Conservation (phyloP, 2,329 filamentous ascomycete genomes). For the Hypoxylon sp. region DNA sequence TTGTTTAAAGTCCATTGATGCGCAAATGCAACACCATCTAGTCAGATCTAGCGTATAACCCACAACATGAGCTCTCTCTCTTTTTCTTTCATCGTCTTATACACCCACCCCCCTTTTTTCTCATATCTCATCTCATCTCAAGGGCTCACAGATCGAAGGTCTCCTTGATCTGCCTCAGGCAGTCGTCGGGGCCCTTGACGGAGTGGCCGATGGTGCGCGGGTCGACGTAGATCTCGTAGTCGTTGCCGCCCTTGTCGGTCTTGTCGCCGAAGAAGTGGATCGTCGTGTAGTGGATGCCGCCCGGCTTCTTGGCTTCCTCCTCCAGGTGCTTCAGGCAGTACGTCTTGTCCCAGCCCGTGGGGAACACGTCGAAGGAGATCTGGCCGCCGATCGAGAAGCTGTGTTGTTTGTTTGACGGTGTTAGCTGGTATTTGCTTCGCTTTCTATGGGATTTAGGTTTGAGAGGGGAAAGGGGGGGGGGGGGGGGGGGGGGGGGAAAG, state of each 20-base stretch:
- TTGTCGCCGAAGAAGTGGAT: conserved; percentile 99
- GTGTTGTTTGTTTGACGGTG: conserved; percentile 10
- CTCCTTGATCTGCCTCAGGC: conserved; percentile 83
- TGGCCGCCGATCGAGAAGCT: conserved; percentile 96
- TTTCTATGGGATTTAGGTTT: too few species aligned
- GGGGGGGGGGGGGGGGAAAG: too few species aligned
- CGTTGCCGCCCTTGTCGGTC: conserved; percentile 90
- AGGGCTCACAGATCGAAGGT: conserved; percentile 75
- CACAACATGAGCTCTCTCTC: neutral
- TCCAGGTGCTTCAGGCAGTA: conserved; percentile 94
- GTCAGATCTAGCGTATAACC: conserved; percentile 11
- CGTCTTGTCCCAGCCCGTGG: conserved; percentile 97
- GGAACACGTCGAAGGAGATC: conserved; percentile 99
- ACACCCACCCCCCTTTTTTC: neutral
- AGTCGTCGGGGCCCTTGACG: conserved; percentile 87
- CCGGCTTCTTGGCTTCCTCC: conserved; percentile 78
- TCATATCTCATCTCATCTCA: neutral
- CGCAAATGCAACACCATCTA: conserved; percentile 9
- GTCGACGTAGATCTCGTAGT: conserved; percentile 94
- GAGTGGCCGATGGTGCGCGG: conserved; percentile 86
- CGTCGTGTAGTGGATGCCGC: conserved; percentile 83
- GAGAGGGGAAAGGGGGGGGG: conserved; percentile 10
- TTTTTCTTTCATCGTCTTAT: neutral
- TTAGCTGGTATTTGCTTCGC: conserved; percentile 4
- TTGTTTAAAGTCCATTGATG: conserved; percentile 3